Conservation (phyloP, 2,329 filamentous ascomycete genomes). For the Fusarium vanettenii region DNA sequence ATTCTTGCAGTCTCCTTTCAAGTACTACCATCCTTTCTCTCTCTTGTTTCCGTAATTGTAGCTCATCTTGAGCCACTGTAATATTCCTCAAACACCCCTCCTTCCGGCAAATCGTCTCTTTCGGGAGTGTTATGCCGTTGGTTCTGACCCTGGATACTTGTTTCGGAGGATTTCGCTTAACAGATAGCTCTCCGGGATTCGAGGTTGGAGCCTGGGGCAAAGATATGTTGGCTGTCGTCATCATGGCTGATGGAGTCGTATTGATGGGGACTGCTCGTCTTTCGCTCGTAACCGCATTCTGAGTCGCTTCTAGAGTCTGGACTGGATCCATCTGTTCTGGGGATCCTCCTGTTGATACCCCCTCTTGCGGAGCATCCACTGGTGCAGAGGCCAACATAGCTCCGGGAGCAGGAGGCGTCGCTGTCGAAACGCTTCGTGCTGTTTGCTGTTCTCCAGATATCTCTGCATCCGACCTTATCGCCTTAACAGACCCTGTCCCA, state of each 20-base stretch:
- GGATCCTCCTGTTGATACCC: not conserved
- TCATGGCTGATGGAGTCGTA: not conserved
- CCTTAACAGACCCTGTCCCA: not conserved
- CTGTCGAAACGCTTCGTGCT: not conserved
- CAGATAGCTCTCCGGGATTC: not conserved
- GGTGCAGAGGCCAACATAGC: not conserved
- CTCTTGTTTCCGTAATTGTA: not conserved
- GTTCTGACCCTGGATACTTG: not conserved
- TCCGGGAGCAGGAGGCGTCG: not conserved
- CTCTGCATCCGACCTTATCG: not conserved
- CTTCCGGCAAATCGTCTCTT: not conserved
- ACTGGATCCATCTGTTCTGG: not conserved
- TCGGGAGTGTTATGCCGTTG: not conserved
- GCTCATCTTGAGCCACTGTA: not conserved
- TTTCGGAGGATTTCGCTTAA: not conserved
- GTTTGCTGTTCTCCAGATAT: not conserved
- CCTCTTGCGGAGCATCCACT: not conserved
- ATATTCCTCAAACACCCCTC: not conserved
- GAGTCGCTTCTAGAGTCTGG: not conserved
- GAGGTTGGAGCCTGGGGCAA: not conserved
- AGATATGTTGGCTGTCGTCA: not conserved
- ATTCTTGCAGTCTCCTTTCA: not conserved
- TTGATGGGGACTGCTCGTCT: not conserved
- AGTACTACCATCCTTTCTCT: not conserved
- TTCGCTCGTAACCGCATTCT: not conserved